Evolutionary conservation across 176 grass and related monocot genomes (phyloP).

Genomic region (Leersia perrieri): DNA sequence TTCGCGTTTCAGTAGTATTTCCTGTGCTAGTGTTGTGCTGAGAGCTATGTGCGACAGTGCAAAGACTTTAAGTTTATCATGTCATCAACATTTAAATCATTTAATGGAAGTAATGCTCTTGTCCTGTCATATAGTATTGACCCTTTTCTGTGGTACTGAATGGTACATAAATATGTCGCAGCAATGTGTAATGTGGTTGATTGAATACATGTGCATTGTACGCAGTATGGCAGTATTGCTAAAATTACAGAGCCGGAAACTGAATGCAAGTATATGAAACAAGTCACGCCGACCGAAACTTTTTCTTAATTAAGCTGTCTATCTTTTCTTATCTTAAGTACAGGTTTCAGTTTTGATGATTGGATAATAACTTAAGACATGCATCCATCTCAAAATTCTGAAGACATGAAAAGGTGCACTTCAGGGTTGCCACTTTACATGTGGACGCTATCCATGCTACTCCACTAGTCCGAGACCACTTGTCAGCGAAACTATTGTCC

Average conservation of each 20-base stretch:
- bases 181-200: slow-evolving; percentile 9
- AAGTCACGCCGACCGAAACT: neutral
- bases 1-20: slow-evolving; percentile 28
- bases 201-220: slow-evolving; percentile 3
- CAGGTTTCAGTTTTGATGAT: too few relatives aligned
- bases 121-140: slow-evolving; percentile 19
- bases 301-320: neutral
- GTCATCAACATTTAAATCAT: slow-evolving; percentile 9
- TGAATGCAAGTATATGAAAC: too few relatives aligned
- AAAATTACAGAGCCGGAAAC: neutral
- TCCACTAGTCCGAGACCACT: neutral
- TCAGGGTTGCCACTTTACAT: neutral
- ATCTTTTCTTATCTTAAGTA: neutral
- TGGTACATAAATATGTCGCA: slow-evolving; percentile 9
- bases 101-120: slow-evolving; percentile 30
- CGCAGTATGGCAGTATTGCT: neutral
- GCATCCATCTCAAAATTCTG: neutral
- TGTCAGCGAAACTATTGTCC: neutral
- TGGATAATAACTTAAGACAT: neutral
- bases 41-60: slow-evolving; percentile 13
- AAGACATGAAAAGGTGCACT: neutral
- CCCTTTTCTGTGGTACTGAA: neutral
- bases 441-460: neutral
- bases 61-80: slow-evolving; percentile 5
- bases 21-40: neutral